Evolutionary conservation across 1,284 basidiomycete genomes (phyloP), one percentile per base, ranked within the genome.

Genomic region (Exobasidium cylindrosporum): DNA sequence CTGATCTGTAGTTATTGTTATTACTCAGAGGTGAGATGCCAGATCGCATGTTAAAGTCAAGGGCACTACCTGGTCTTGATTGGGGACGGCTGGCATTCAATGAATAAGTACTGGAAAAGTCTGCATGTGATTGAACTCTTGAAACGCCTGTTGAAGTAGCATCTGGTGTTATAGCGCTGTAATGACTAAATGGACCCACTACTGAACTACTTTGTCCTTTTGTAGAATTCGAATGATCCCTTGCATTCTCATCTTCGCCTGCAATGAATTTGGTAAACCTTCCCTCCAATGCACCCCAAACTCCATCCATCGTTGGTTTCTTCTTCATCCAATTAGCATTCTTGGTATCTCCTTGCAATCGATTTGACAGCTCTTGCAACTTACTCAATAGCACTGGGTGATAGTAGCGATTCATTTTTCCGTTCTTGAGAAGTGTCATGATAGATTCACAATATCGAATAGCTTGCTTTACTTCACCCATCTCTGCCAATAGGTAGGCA

Each of bases 211-310:
- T 10, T 57, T 23, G 10, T 1, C 29, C 56, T 17, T 14, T 46
- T 62, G 23, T 68, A 54, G 52, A 63, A 43, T 55, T 28, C 21
- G 28, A 24, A 10, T 4, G 17, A 24, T 7, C 35, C 14, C 21
- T 55, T n/a, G 54, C 7, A 10, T 40, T 63, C 13, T 64, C 68
- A 11, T 78, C 77, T 50, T 79, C 77, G 13, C 77, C 96, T 13
- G 94, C 92, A 65, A 99, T 95, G 72, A 99, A 90, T 79, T 96
- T 96, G 30, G 92, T 93, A 70, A 99, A 87, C 13, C 90, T 86
- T n/a, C 90, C 90, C 81, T 95, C 95, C 28, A 98, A 84, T 87
- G 92, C 97, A 58, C 88, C 89, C 58, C 95, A 91, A 53, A 98
- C 87, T 50, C 89, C 89, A 74, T 97, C 93, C 57, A 97, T 84